Percentiles rank a stretch among this genome's conserved stretches.
phyloP scores from a whole-genome alignment of 2,329 filamentous ascomycete species.

The Penicillium vulpinum region DNA sequence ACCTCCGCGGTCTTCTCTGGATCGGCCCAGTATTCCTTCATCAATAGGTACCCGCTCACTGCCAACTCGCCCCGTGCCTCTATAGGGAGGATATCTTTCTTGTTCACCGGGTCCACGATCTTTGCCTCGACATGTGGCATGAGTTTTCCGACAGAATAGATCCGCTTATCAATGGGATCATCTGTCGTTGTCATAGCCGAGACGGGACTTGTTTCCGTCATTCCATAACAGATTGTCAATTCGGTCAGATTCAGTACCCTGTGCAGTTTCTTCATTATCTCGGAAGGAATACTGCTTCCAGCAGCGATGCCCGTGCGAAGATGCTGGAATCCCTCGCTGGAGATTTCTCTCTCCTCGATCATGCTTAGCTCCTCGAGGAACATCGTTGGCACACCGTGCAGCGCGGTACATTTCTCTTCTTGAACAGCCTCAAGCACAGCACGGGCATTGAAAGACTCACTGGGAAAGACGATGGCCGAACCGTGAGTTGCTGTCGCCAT shows the following conservation, averaged over 20 bases:
- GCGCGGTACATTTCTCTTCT: conserved; percentile 63
- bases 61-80: conserved; percentile 77
- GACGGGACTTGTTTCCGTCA: conserved; percentile 81
- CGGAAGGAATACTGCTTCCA: conserved; percentile 78
- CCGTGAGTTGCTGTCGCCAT: conserved; percentile 89
- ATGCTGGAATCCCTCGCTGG: conserved; percentile 58
- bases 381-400: conserved; percentile 95
- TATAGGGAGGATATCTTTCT: conserved; percentile 59
- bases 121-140: conserved; percentile 82
- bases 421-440: conserved; percentile 67
- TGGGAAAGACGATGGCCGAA: conserved; percentile 78
- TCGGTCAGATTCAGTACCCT: conserved; percentile 72
- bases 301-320: conserved; percentile 90
- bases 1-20: conserved; percentile 67
- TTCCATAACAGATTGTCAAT: conserved; percentile 91
- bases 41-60: conserved; percentile 79
- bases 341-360: conserved; percentile 55
- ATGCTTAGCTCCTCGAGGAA: conserved; percentile 84
- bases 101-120: conserved; percentile 70
- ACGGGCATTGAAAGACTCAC: conserved; percentile 79
- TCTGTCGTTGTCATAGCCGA: conserved; percentile 75
- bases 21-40: conserved; percentile 89
- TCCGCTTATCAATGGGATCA: conserved; percentile 72
- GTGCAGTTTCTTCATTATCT: conserved; percentile 68
- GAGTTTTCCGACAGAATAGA: conserved; percentile 72